phyloP scores from a whole-genome alignment of 2,329 filamentous ascomycete species.

The Talaromyces sp. region DNA sequence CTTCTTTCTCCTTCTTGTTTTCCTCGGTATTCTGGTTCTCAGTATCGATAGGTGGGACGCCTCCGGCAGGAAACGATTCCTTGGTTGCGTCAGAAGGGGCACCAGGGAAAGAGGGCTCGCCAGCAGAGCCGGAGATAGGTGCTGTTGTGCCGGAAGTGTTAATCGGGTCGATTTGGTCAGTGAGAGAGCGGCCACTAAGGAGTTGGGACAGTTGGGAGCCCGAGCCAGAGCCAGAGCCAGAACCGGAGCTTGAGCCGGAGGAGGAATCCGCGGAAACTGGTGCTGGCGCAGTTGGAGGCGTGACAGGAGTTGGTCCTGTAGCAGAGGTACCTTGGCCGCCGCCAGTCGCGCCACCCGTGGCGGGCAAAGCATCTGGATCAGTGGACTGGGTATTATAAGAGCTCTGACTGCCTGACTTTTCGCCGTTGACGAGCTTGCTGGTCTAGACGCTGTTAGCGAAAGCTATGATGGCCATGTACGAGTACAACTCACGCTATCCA shows the following conservation, averaged over 20 bases:
- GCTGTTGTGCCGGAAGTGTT: conserved; percentile 5
- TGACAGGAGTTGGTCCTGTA: neutral
- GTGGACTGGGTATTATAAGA: conserved; percentile 21
- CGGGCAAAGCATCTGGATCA: conserved; percentile 19
- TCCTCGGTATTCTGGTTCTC: neutral
- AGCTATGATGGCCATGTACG: neutral
- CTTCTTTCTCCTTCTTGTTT: neutral
- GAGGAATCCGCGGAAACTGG: neutral
- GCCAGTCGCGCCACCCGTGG: neutral
- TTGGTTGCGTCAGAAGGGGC: neutral
- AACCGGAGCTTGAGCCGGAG: conserved; percentile 37
- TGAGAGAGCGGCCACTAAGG: conserved; percentile 16
- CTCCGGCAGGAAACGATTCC: neutral
- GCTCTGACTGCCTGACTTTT: conserved; percentile 16
- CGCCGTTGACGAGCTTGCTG: conserved; percentile 13
- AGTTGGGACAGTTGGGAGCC: conserved; percentile 5
- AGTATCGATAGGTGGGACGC: neutral
- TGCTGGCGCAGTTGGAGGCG: too few relatives aligned
- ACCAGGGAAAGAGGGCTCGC: neutral
- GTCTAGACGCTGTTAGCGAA: neutral
- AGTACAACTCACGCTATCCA: conserved; percentile 8
- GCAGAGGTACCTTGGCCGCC: neutral
- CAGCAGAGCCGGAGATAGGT: neutral
- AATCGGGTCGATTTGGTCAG: neutral
- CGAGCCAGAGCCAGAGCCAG: conserved; percentile 24